phyloP scores from a whole-genome alignment of 1,139 yeast species.

The Lodderomyces parapsilosis region DNA sequence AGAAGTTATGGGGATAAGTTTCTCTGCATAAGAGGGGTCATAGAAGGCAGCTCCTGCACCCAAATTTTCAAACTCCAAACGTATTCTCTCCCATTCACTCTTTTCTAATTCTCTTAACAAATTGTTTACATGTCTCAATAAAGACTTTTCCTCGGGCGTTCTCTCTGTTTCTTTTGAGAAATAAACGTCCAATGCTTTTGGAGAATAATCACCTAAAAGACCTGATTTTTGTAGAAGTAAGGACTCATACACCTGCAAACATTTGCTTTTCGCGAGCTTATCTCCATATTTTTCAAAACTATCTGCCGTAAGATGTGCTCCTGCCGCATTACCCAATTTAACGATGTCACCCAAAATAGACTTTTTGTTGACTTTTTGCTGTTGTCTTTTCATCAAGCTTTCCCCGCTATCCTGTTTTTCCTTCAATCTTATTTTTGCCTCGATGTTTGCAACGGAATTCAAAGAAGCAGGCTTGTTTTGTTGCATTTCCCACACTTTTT shows the following conservation, averaged over 20 bases:
- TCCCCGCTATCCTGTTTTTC: conserved; percentile 25
- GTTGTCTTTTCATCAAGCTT: conserved; percentile 35
- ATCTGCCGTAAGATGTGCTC: conserved; percentile 25
- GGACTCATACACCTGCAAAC: conserved; percentile 28
- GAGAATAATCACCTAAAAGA: conserved; percentile 14
- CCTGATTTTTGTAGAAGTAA: conserved; percentile 28
- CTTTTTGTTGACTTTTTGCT: conserved; percentile 44
- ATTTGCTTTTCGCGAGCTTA: conserved; percentile 27
- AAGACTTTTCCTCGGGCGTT: conserved; percentile 35
- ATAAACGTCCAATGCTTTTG: conserved; percentile 21
- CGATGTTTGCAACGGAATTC: conserved; percentile 30
- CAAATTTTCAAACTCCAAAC: conserved; percentile 40
- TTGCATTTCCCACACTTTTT: conserved; percentile 55
- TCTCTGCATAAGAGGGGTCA: conserved; percentile 50
- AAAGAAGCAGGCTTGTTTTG: conserved; percentile 44
- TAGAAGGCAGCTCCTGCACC: conserved; percentile 3
- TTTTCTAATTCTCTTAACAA: conserved; percentile 55
- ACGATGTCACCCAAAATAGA: conserved; percentile 45
- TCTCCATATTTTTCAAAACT: conserved; percentile 24
- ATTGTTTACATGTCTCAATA: conserved; percentile 51
- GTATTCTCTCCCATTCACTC: conserved; percentile 48
- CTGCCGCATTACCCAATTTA: conserved; percentile 18
- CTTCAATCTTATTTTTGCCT: conserved; percentile 19
- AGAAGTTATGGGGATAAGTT: conserved; percentile 46
- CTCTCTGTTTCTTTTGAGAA: conserved; percentile 37